Evolutionary conservation across 2,329 filamentous ascomycete species (phyloP), one percentile per base, ranked within the genome.

Genomic region (Cyphellophora attinorum): DNA sequence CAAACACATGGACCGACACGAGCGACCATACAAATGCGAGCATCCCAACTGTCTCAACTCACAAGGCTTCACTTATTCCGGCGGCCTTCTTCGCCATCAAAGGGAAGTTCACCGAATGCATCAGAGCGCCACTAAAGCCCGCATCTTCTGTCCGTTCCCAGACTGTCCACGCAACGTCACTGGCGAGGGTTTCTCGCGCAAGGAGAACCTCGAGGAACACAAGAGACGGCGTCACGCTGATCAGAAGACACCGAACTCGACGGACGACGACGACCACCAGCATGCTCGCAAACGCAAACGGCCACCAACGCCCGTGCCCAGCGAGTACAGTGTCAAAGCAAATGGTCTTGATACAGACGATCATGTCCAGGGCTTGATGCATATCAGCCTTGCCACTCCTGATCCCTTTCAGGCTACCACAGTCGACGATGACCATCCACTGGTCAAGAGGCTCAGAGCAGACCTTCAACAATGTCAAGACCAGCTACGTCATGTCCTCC

Each of bases 1-100:
- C 55, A 95, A 96, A 64, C 89, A 96, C 57, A 95, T 95, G 88
- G 89, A 96, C 62, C 94, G 94, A 57, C 89, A 96, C 56, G 86
- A 94, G 49, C 74, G 89, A 10, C 89, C 89, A 2, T 96, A 95
- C 55, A 83, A 86, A 51, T 96, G 89, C 58, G 70, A 67, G 14
- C 78, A 81, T 28, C 70, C 75, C n/a, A 82, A 81, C 23, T 95
- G 89, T 59, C 85, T 89, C 51, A 94, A 94, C 51, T 72, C 94
- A 0, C 83, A 84, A 34, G 89, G 89, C 2, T 96, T 96, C 58
- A 96, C 89, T 1, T 96, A 96, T 56, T 89, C 84, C 0, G 89
- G 89, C 11, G 89, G 89, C 3, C 74, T 96, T 0, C 63, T 93
- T 12, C 74, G 89, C 29, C 89, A 96, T 60, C 82, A 94, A 60